phyloP scores from a whole-genome alignment of 371 early-diverging fungal genomes.

The Chytridium lagenaria region DNA sequence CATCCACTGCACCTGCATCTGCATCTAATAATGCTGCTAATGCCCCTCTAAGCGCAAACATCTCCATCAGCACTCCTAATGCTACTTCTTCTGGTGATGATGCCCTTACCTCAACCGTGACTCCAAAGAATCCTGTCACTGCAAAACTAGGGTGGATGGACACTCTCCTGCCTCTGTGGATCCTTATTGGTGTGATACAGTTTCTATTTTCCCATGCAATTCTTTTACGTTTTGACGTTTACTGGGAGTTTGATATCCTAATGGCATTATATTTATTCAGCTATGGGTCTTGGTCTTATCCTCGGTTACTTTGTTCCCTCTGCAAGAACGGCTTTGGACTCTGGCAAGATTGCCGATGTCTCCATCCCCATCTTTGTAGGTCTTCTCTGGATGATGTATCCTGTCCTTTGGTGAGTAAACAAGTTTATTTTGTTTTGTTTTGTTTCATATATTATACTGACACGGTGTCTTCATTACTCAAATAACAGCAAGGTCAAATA shows the following conservation, averaged over 20 bases:
- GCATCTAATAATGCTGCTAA: too few species aligned
- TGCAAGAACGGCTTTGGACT: constrained; percentile 60
- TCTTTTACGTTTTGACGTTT: background rate
- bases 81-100: too few species aligned
- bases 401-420: constrained; percentile 62
- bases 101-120: too few species aligned
- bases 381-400: constrained; percentile 68
- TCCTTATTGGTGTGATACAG: constrained; percentile 24
- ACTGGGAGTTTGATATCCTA: background rate
- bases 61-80: too few species aligned
- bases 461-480: background rate
- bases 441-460: background rate
- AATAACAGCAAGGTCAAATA: constrained; percentile 61
- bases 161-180: constrained; percentile 25
- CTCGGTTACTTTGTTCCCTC: constrained; percentile 70
- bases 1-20: too few species aligned
- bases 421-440: background rate
- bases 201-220: background rate
- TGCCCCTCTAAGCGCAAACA: too few species aligned
- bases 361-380: constrained; percentile 73
- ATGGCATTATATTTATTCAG: constrained; percentile 21
- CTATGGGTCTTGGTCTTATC: constrained; percentile 73
- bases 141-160: constrained; percentile 7
- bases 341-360: constrained; percentile 67
- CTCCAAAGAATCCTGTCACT: constrained; percentile 28